Percentiles rank a stretch among this genome's conserved stretches.
Evolutionary conservation across 2,329 filamentous ascomycete genomes (phyloP).

Genomic region (Tolypocladium album): DNA sequence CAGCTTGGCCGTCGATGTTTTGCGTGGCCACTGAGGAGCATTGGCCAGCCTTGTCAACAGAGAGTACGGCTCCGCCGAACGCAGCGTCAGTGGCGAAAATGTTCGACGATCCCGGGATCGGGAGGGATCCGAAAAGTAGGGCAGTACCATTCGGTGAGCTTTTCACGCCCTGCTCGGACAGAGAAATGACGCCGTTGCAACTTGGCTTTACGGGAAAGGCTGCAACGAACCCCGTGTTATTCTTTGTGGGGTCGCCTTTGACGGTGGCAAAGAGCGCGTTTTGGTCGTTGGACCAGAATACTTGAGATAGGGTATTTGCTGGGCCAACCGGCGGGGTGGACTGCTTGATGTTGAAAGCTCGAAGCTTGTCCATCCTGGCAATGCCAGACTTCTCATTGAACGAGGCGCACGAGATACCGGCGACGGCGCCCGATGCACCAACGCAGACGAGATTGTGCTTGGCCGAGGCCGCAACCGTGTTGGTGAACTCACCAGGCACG

Average conservation of each 20-base stretch:
- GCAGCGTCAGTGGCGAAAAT: slow-evolving; percentile 48
- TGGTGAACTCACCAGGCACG: slow-evolving; percentile 40
- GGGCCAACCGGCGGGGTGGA: slow-evolving; percentile 48
- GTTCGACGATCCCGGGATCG: slow-evolving; percentile 30
- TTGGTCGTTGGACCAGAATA: slow-evolving; percentile 47
- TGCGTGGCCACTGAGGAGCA: slow-evolving; percentile 26
- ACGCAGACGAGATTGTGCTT: slow-evolving; percentile 34
- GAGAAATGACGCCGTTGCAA: background rate
- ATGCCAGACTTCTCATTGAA: slow-evolving; percentile 27
- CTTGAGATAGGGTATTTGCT: slow-evolving; percentile 47
- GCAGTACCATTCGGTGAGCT: slow-evolving; percentile 43
- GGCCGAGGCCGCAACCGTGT: slow-evolving; percentile 36
- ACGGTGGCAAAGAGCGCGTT: slow-evolving; percentile 42
- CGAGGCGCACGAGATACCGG: slow-evolving; percentile 32
- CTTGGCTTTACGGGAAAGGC: slow-evolving; percentile 29
- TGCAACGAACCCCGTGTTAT: slow-evolving; percentile 46
- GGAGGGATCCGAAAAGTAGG: slow-evolving; percentile 42
- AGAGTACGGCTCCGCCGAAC: slow-evolving; percentile 42
- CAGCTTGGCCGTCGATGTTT: slow-evolving; percentile 37
- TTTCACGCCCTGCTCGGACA: slow-evolving; percentile 9
- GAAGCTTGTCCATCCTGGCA: slow-evolving; percentile 30
- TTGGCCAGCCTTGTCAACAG: slow-evolving; percentile 22
- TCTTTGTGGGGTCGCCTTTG: slow-evolving; percentile 45
- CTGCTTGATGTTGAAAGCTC: slow-evolving; percentile 39
- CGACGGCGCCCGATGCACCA: slow-evolving; percentile 28